phyloP scores from a whole-genome alignment of 495 filamentous ascomycete genomes.

The Penicillium subrubescens region DNA sequence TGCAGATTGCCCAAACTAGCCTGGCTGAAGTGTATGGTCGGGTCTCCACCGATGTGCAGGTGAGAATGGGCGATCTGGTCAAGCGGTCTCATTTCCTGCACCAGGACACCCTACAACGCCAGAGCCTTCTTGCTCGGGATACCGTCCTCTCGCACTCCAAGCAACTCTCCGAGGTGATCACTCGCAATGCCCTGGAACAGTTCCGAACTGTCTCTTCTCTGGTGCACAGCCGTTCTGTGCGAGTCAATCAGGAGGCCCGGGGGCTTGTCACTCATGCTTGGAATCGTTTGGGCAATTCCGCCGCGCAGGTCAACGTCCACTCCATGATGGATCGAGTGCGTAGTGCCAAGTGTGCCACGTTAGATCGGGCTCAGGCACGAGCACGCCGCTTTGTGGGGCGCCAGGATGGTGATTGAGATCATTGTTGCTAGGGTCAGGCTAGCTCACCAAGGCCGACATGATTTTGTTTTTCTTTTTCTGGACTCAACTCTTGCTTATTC shows the following conservation, averaged over 20 bases:
- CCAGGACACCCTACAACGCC: conserved; percentile 33
- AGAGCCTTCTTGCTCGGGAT: conserved; percentile 30
- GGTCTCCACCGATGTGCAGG: conserved; percentile 52
- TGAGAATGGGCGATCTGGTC: conserved; percentile 50
- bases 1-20: conserved; percentile 46
- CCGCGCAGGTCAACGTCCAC: conserved; percentile 29
- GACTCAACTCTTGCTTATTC: conserved; percentile 13
- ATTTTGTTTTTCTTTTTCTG: conserved; percentile 13
- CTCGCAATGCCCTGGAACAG: conserved; percentile 38
- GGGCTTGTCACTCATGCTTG: conserved; percentile 34
- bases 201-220: conserved; percentile 36
- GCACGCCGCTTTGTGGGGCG: conserved; percentile 38
- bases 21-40: conserved; percentile 46
- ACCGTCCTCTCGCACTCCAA: conserved; percentile 39
- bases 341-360: conserved; percentile 32
- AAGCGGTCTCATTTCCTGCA: conserved; percentile 43
- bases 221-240: conserved; percentile 33
- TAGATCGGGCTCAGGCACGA: conserved; percentile 43
- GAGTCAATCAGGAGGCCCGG: conserved; percentile 34
- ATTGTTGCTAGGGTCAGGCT: conserved; percentile 4
- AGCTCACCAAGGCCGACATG: background rate
- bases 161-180: conserved; percentile 38
- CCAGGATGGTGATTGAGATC: conserved; percentile 10
- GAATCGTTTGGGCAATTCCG: conserved; percentile 31
- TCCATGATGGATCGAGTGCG: conserved; percentile 38